Evolutionary conservation across 345 rosid genomes (phyloP).

Genomic region (Firmiana major): DNA sequence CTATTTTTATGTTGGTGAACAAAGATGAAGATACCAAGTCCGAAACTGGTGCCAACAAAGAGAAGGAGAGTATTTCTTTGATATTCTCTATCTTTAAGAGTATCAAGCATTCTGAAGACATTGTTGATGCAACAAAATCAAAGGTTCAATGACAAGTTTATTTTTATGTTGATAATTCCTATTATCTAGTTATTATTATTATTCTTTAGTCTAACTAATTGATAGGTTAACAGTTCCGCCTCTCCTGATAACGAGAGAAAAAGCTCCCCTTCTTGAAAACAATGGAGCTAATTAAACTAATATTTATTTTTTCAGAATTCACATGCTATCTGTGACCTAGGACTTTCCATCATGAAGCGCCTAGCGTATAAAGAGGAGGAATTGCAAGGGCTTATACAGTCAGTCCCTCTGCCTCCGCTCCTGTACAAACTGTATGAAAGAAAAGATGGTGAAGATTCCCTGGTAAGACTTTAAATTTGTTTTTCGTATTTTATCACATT

Average conservation of each 20-base stretch:
- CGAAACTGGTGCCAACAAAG: constrained; percentile 53
- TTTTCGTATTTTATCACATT: neutral
- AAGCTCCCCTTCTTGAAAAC: neutral
- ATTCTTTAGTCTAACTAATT: constrained; percentile 8
- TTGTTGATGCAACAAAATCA: constrained; percentile 61
- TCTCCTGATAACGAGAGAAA: neutral
- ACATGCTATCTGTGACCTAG: constrained; percentile 86
- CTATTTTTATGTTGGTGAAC: constrained; percentile 59
- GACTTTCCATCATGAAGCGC: constrained; percentile 61
- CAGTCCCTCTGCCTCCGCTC: constrained; percentile 54
- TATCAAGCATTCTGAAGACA: constrained; percentile 74
- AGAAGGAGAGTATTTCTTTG: constrained; percentile 50
- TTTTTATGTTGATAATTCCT: neutral
- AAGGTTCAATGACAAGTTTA: constrained; percentile 46
- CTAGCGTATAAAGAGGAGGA: constrained; percentile 47
- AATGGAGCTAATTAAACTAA: constrained; percentile 18
- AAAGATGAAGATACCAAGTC: constrained; percentile 82
- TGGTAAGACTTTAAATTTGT: constrained; percentile 37
- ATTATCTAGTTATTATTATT: neutral
- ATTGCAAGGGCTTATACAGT: constrained; percentile 31
- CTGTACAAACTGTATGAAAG: constrained; percentile 64
- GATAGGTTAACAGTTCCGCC: neutral
- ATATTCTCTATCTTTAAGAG: constrained; percentile 50
- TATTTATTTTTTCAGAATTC: constrained; percentile 56
- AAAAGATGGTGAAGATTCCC: constrained; percentile 51